Percentiles rank a stretch among this genome's conserved stretches.
Conservation (phyloP, 164 flowering plant species). For the Vitis riparia region DNA sequence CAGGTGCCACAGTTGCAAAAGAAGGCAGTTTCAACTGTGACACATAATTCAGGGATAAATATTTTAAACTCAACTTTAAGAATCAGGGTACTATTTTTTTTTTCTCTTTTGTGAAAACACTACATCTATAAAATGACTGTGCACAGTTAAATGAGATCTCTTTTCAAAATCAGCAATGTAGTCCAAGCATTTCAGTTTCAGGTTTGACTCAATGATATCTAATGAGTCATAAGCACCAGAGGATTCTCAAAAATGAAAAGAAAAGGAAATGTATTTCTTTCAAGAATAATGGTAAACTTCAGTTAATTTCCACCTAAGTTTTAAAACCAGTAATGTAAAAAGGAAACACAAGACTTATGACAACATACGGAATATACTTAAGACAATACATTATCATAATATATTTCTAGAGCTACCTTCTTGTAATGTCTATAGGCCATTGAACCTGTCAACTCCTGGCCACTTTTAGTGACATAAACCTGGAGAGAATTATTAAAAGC, state of each 20-base stretch:
- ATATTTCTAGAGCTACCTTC: constrained; percentile 47
- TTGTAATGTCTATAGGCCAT: constrained; percentile 63
- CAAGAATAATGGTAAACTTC: background rate
- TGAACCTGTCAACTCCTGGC: constrained; percentile 73
- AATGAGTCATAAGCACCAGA: background rate
- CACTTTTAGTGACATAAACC: constrained; percentile 68
- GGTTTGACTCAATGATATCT: too few species aligned
- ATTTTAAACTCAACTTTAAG: background rate
- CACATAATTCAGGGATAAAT: background rate
- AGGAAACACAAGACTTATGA: background rate
- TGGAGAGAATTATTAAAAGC: constrained; percentile 24
- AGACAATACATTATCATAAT: background rate
- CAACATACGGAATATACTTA: background rate
- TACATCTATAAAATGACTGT: too few species aligned
- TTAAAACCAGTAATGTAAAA: background rate
- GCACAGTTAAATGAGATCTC: too few species aligned
- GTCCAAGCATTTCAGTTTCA: too few species aligned
- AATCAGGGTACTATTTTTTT: background rate
- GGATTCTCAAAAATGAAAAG: background rate
- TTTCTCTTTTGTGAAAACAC: background rate
- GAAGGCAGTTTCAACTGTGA: background rate
- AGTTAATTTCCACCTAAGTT: background rate
- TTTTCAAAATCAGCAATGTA: too few species aligned
- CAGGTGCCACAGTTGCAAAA: background rate
- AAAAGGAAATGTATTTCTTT: background rate